Evolutionary conservation across 805 yeast genomes (phyloP).

Genomic region (Zygosaccharomyces kombuchaensis): DNA sequence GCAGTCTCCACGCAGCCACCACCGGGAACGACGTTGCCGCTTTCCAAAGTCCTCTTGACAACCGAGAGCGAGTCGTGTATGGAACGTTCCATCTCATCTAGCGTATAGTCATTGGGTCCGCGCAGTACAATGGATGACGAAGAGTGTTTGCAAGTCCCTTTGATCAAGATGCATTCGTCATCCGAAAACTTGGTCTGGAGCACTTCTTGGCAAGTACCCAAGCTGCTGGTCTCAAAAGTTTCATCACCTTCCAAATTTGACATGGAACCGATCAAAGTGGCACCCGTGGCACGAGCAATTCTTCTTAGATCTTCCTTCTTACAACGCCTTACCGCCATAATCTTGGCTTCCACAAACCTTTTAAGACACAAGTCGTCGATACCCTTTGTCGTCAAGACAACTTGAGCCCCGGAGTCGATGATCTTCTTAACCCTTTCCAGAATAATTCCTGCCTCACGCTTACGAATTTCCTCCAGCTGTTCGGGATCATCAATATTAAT

Average conservation of each 20-base stretch:
- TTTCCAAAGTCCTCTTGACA: slow-evolving; percentile 91
- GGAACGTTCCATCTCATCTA: slow-evolving; percentile 98
- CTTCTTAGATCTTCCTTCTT: slow-evolving; percentile 94
- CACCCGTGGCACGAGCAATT: slow-evolving; percentile 98
- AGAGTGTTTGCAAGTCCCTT: slow-evolving; percentile 87
- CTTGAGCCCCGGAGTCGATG: slow-evolving; percentile 86
- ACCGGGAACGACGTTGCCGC: slow-evolving; percentile 94
- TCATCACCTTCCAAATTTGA: slow-evolving; percentile 96
- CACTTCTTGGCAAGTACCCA: slow-evolving; percentile 90
- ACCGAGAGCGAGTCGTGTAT: slow-evolving; percentile 91
- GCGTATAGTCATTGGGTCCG: slow-evolving; percentile 91
- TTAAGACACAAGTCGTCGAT: slow-evolving; percentile 89
- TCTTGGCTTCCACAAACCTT: slow-evolving; percentile 85
- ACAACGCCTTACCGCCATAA: slow-evolving; percentile 95
- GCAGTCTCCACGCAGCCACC: slow-evolving; percentile 99
- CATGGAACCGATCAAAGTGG: slow-evolving; percentile 78
- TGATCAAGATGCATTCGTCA: slow-evolving; percentile 91
- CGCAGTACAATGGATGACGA: slow-evolving; percentile 88
- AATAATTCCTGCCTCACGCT: slow-evolving; percentile 81
- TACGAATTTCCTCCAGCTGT: slow-evolving; percentile 86
- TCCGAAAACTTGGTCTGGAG: slow-evolving; percentile 87
- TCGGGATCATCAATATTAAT: slow-evolving; percentile 97
- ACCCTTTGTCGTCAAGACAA: slow-evolving; percentile 88
- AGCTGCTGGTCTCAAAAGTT: slow-evolving; percentile 74
- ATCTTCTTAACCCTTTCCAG: slow-evolving; percentile 79